These are phyloP conservation scores for Pseudotsuga menziesii DNA, from an alignment of 75 land plant genomes.

Conservation along the genomic window DNA sequence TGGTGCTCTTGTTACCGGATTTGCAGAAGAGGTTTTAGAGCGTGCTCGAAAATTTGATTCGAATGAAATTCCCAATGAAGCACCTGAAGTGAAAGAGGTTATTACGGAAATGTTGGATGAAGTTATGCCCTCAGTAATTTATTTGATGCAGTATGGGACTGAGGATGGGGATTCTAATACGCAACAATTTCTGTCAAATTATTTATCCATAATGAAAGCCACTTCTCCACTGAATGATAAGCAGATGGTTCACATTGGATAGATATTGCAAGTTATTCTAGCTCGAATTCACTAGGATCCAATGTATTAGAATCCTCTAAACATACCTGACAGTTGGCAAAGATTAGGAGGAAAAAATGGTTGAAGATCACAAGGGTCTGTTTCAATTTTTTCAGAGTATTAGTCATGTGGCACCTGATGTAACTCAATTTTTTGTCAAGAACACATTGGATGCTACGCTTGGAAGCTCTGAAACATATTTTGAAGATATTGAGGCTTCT, in stretches of 20 bases:
- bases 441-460: constrained; percentile 44
- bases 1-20: constrained; percentile 63
- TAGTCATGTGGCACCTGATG: constrained; percentile 84
- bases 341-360: constrained; percentile 95
- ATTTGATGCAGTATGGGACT: constrained; percentile 69
- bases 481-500: constrained; percentile 90
- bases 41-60: constrained; percentile 61
- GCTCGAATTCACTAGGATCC: constrained; percentile 68
- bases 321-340: constrained; percentile 69
- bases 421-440: constrained; percentile 69
- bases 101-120: constrained; percentile 68
- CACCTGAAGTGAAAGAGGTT: constrained; percentile 15
- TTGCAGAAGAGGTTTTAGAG: constrained; percentile 80
- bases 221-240: constrained; percentile 45
- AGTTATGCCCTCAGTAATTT: constrained; percentile 87
- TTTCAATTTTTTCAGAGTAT: constrained; percentile 69
- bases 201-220: constrained; percentile 69
- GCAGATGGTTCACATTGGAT: constrained; percentile 53
- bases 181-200: constrained; percentile 73
- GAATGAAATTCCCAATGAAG: constrained; percentile 29
- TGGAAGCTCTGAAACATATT: constrained; percentile 39
- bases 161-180: constrained; percentile 55
- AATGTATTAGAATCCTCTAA: constrained; percentile 48
- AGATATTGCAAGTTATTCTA: constrained; percentile 72
- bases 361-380: constrained; percentile 71